Evolutionary conservation across 75 land plant genomes (phyloP), one percentile per base, ranked within the genome.

Genomic region (Cunninghamia lanceolata): DNA sequence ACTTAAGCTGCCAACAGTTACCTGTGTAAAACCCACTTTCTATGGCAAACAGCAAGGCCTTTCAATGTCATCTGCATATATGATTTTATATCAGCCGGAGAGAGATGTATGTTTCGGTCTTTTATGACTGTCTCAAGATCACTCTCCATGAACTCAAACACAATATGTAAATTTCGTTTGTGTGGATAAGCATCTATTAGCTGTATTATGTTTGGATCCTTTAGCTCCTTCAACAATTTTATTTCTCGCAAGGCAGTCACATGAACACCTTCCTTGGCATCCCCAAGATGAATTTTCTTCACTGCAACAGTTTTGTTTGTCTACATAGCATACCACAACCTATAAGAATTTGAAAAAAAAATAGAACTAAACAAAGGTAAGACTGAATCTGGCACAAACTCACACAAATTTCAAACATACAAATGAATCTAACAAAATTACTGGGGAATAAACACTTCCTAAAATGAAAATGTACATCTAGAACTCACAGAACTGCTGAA

Each of bases 61-160:
- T 96, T 94, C 63, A 96, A 86, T n/a, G 96, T 95, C 99, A 98
- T 98, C 87, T 96, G 99, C 91, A 98, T 84, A 86, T 95, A 98
- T 3, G 99, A 95, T 87, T 98, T 98, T 70, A 92, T 93, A 75
- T 98, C 99, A 82, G 95, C 99, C 9, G 96, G 96, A 70, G 99
- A 98, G 13, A 98, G 93, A 74, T 96, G 89, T 84, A 96, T 95
- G 83, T 98, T 98, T 53, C 95, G 88, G 74, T 98, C 96, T 59
- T 93, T 93, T 84, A 98, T 98, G 80, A 98, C 99, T 13, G 99
- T 95, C 86, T 98, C 99, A 52, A 98, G 88, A 85, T 98, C 99
- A 88, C 93, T 98, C 91, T 98, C 99, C 99, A 98, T 98, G 50
- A 96, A 98, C 77, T 98, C 99, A 92, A 98, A 96, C 35, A 98